Conservation (phyloP, 495 filamentous ascomycete genomes). For the Chaetomium cochliodes region DNA sequence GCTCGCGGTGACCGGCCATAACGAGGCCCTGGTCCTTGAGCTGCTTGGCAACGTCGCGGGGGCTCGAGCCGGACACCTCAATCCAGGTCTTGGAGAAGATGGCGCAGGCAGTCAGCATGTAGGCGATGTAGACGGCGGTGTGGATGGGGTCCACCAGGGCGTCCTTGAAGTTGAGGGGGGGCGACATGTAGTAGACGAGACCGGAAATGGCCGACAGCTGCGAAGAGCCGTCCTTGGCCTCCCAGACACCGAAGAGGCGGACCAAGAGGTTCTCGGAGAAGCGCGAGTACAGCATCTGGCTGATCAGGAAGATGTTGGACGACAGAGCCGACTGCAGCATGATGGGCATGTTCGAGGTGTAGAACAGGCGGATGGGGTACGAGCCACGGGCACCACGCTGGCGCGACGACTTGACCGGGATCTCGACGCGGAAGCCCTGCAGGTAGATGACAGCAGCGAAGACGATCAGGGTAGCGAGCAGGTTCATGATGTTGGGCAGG, state of each 20-base stretch:
- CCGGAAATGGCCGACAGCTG: slow-evolving; percentile 92
- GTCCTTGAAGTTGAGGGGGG: slow-evolving; percentile 94
- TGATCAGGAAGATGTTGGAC: slow-evolving; percentile 98
- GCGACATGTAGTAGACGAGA: slow-evolving; percentile 99
- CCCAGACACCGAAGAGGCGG: slow-evolving; percentile 95
- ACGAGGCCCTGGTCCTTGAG: slow-evolving; percentile 99
- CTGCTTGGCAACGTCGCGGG: slow-evolving; percentile 98
- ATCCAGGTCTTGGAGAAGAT: slow-evolving; percentile 99
- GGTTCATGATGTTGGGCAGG: slow-evolving; percentile 99
- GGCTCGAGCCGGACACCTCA: slow-evolving; percentile 95
- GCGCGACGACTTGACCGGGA: slow-evolving; percentile 98
- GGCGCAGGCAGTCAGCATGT: slow-evolving; percentile 96
- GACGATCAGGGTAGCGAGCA: slow-evolving; percentile 86
- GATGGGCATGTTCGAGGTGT: slow-evolving; percentile 96
- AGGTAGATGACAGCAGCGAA: slow-evolving; percentile 99
- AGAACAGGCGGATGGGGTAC: slow-evolving; percentile 78
- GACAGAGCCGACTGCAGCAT: slow-evolving; percentile 98
- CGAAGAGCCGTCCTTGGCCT: slow-evolving; percentile 91
- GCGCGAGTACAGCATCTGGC: slow-evolving; percentile 97
- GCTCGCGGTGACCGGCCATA: slow-evolving; percentile 99
- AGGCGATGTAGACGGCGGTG: slow-evolving; percentile 90
- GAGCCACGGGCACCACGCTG: slow-evolving; percentile 95
- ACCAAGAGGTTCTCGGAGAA: slow-evolving; percentile 98
- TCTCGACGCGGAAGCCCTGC: slow-evolving; percentile 99
- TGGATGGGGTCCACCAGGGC: slow-evolving; percentile 95